Percentiles rank a stretch among this genome's conserved stretches.
phyloP scores from a whole-genome alignment of 352 stramenopile species.

The Globisporangium radiosum region DNA sequence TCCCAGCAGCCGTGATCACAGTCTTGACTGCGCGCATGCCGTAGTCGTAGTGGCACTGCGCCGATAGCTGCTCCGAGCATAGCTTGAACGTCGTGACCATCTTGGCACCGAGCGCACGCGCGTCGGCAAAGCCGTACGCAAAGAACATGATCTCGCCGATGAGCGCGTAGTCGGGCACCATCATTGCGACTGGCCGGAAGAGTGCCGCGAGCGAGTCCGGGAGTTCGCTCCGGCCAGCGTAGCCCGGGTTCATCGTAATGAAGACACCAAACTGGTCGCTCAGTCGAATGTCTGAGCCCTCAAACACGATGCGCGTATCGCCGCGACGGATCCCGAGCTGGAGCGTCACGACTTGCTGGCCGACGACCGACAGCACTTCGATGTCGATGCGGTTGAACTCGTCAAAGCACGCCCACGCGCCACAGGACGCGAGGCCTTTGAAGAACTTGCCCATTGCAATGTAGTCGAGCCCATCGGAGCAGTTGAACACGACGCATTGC shows the following conservation, averaged over 20 bases:
- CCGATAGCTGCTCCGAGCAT: conserved; percentile 85
- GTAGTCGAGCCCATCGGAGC: conserved; percentile 91
- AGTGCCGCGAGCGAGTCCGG: conserved; percentile 81
- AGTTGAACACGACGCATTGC: conserved; percentile 95
- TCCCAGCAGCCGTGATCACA: conserved; percentile 83
- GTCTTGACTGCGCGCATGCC: conserved; percentile 89
- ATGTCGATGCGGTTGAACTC: conserved; percentile 90
- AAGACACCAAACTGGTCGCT: conserved; percentile 89
- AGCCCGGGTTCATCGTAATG: conserved; percentile 90
- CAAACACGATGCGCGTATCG: conserved; percentile 89
- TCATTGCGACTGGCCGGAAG: conserved; percentile 88
- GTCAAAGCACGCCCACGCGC: conserved; percentile 90
- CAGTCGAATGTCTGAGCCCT: conserved; percentile 93
- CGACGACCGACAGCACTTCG: conserved; percentile 83
- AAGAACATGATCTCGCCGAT: conserved; percentile 92
- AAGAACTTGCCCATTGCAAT: conserved; percentile 95
- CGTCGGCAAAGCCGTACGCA: conserved; percentile 73
- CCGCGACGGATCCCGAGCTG: conserved; percentile 82
- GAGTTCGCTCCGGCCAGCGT: conserved; percentile 81
- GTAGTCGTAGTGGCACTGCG: conserved; percentile 90
- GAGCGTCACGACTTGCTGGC: conserved; percentile 90
- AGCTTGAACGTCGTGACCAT: conserved; percentile 89
- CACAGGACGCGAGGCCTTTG: conserved; percentile 90
- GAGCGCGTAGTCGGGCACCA: conserved; percentile 87
- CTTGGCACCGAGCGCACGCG: conserved; percentile 55